These are phyloP conservation scores for Recurvomyces mirabilis DNA, from an alignment of 495 filamentous ascomycete genomes.

Conservation along the genomic window DNA sequence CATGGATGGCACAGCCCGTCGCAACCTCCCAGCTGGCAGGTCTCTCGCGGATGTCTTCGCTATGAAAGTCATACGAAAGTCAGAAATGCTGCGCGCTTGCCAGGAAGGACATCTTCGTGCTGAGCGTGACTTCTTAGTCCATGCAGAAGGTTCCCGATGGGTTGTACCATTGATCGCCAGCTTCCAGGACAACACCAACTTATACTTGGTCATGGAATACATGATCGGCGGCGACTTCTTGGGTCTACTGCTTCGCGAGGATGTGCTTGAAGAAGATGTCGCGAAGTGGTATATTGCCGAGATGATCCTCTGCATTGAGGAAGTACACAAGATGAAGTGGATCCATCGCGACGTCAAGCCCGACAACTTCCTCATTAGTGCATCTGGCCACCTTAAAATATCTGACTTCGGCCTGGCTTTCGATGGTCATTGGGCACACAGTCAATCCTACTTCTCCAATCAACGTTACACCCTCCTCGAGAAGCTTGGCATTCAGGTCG, in stretches of 20 bases:
- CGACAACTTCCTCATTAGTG: conserved; percentile 86
- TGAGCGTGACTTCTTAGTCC: conserved; percentile 82
- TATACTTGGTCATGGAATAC: conserved; percentile 95
- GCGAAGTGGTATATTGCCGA: conserved; percentile 83
- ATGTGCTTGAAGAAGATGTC: conserved; percentile 62
- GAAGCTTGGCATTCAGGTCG: conserved; percentile 60
- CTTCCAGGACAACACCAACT: conserved; percentile 71
- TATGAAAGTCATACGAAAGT: conserved; percentile 94
- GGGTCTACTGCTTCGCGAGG: conserved; percentile 69
- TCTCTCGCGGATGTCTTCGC: conserved; percentile 52
- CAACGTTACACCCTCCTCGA: conserved; percentile 67
- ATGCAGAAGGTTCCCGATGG: conserved; percentile 72
- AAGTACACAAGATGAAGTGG: conserved; percentile 73
- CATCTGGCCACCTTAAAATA: conserved; percentile 84
- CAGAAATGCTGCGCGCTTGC: conserved; percentile 74
- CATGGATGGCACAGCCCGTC: conserved; percentile 15
- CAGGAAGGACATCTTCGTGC: conserved; percentile 89
- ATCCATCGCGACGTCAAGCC: conserved; percentile 95
- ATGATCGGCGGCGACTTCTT: conserved; percentile 95
- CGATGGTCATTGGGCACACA: conserved; percentile 89
- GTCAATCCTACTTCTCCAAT: conserved; percentile 70
- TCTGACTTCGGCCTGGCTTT: conserved; percentile 92
- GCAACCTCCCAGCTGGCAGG: conserved; percentile 17
- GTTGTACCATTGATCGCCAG: conserved; percentile 78
- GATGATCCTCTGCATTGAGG: conserved; percentile 91